Evolutionary conservation across 768 basidiomycete genomes (phyloP), one percentile per base, ranked within the genome.

Genomic region (Butyriboletus loyo): DNA sequence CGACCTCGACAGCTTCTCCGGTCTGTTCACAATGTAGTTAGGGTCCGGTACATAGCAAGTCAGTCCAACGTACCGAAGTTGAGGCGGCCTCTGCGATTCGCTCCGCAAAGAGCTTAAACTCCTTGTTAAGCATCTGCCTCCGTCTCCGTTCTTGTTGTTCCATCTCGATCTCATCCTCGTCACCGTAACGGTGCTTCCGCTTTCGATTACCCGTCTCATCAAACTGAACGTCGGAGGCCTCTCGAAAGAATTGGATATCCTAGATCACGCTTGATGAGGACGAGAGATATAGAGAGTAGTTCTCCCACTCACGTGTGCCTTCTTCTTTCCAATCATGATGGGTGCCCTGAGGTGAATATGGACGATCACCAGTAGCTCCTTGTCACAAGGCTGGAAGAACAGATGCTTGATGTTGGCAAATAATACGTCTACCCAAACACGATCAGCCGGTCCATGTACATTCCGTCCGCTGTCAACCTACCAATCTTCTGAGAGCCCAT

Each of bases 131-230:
- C 70, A 87, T 77, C 47, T 88, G 89, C 46, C 94, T 77, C 28
- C 93, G 85, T 71, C 89, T 92, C 45, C 95, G 78, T 69, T 99
- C 97, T 68, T 94, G 92, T 66, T 98, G 96, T 66, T 98, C 97
- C 75, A 96, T 89, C 75, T 98, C 95, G 55, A 98, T 94, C 72
- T 98, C 97, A 66, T 99, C 97, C 69, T 99, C 97, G 64, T 98
- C 97, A 27, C 94, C 94, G 64, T 98, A 98, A 50, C 96, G 84
- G 62, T 94, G 90, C 70, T 97, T 94, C 49, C 96, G 84, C 71
- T 98, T 98, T 60, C 95, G 83, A 63, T 98, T 98, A n/a, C 97
- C 97, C 1, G 97, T 98, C 71, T 99, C 97, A 64, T 99, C 97
- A 64, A 98, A 98, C 57, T 95, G 91, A 27, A 96, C 91, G 59